Conservation (phyloP, 306 rosid species). For the Clitoria ternatea region DNA sequence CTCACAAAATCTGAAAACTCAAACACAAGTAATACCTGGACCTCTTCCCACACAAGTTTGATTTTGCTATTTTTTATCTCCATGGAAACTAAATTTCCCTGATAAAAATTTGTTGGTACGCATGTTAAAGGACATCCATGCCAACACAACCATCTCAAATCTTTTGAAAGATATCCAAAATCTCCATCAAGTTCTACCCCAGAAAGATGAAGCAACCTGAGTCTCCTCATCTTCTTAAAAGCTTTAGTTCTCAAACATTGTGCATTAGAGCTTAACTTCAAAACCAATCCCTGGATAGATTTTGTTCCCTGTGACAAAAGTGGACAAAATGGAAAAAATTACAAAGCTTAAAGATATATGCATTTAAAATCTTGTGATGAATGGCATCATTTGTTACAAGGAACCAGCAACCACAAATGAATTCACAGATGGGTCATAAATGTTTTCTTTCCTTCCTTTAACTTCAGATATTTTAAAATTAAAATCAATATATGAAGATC, state of each 20-base stretch:
- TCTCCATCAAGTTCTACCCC: not conserved
- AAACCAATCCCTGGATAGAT: conserved; percentile 4
- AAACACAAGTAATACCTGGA: not conserved
- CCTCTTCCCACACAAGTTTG: not conserved
- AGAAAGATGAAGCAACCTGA: not conserved
- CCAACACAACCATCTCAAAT: conserved; percentile 14
- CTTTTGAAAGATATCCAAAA: not conserved
- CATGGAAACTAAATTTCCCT: not conserved
- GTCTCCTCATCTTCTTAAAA: conserved; percentile 8
- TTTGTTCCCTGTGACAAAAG: not conserved
- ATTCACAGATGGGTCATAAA: not conserved
- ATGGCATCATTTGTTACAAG: not conserved
- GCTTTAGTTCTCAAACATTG: not conserved
- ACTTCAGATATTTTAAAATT: not conserved
- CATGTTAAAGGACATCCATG: not conserved
- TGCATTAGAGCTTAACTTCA: not conserved
- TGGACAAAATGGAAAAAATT: not conserved
- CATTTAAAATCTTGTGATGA: not conserved
- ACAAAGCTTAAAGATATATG: not conserved
- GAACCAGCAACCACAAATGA: not conserved
- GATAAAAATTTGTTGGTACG: not conserved
- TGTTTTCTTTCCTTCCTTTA: not conserved
- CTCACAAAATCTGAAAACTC: not conserved
- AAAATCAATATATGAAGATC: not conserved
- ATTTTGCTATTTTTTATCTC: not conserved